phyloP scores from a whole-genome alignment of 1,284 basidiomycete genomes.

The Ganoderma lucidum region DNA sequence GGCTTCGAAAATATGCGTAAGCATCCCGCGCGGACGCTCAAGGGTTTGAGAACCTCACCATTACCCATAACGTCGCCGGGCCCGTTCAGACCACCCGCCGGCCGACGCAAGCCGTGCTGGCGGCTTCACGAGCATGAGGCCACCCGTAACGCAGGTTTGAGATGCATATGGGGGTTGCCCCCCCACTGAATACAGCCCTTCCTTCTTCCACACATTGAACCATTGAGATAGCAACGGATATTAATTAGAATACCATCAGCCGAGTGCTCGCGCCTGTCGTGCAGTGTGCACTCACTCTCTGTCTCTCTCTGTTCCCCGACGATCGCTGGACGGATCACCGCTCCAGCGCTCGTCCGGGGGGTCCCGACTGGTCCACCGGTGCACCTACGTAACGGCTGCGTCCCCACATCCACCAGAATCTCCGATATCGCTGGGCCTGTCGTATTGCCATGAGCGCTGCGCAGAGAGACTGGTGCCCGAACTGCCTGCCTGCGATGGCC shows the following conservation, averaged over 20 bases:
- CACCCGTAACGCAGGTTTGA: conserved; percentile 1
- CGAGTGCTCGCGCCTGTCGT: background rate
- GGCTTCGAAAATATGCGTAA: background rate
- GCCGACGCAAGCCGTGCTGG: background rate
- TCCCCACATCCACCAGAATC: background rate
- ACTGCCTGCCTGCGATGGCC: background rate
- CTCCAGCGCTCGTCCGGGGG: background rate
- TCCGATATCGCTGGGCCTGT: background rate
- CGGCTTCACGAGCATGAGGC: background rate
- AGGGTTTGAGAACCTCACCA: background rate
- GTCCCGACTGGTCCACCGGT: background rate
- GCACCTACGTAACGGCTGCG: background rate
- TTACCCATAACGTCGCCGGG: background rate
- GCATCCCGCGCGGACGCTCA: background rate
- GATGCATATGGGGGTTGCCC: background rate
- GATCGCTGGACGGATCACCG: conserved; percentile 7
- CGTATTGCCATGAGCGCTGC: background rate
- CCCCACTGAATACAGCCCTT: background rate
- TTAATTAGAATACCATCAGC: background rate
- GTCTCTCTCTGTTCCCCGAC: background rate
- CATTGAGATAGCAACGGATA: background rate
- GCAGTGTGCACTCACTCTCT: conserved; percentile 1
- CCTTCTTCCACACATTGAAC: background rate
- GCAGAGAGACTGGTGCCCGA: background rate
- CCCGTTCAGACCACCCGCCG: background rate